These are phyloP conservation scores for Babesia bovis DNA, from an alignment of 169 alveolate species.

Conservation along the genomic window DNA sequence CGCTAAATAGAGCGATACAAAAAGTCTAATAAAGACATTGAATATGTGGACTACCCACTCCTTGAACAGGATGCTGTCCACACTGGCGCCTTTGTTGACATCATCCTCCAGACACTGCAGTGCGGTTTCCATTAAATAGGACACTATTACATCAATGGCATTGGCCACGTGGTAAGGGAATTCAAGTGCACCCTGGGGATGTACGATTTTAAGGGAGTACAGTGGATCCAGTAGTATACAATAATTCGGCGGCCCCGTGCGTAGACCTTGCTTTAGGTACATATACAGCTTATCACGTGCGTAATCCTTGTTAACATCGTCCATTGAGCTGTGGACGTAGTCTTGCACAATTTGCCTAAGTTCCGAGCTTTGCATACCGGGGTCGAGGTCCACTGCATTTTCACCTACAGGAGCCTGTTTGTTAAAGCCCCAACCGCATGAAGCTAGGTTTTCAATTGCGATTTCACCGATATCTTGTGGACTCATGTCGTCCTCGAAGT, in stretches of 20 bases:
- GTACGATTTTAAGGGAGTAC: background rate
- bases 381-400: background rate
- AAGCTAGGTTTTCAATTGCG: background rate
- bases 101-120: slow-evolving; percentile 29
- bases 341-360: slow-evolving; percentile 7
- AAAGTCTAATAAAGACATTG: slow-evolving; percentile 18
- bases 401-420: background rate
- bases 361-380: background rate
- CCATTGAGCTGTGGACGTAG: slow-evolving; percentile 28
- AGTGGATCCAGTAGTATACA: background rate
- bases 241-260: slow-evolving; percentile 4
- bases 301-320: slow-evolving; percentile 2
- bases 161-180: background rate
- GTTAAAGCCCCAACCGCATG: background rate
- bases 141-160: background rate
- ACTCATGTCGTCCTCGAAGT: background rate
- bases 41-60: slow-evolving; percentile 39
- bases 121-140: slow-evolving; percentile 30
- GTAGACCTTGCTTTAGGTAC: background rate
- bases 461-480: background rate
- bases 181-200: background rate
- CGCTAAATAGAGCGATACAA: slow-evolving; percentile 7
- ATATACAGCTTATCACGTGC: slow-evolving; percentile 1
- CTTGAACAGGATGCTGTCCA: slow-evolving; percentile 35
- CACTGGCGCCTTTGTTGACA: background rate